These are phyloP conservation scores for Aspergillus sclerotiicarbonarius DNA, from an alignment of 495 filamentous ascomycete genomes.

Conservation along the genomic window DNA sequence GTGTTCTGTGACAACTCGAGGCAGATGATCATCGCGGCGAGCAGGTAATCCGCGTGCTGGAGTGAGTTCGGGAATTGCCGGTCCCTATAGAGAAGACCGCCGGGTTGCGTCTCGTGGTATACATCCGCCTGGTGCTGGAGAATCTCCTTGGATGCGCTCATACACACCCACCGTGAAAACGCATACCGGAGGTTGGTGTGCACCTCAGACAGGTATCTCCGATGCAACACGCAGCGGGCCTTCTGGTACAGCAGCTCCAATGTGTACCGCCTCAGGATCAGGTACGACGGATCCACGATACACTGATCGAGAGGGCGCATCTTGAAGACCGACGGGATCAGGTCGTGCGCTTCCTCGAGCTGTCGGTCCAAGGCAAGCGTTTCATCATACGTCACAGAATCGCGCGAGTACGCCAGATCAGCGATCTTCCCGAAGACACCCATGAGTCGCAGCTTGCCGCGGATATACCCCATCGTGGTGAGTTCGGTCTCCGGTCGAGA, in stretches of 20 bases:
- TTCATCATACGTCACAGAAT: conserved; percentile 67
- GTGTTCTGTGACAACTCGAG: conserved; percentile 59
- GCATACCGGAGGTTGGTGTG: conserved; percentile 68
- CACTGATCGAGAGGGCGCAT: conserved; percentile 68
- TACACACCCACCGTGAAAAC: conserved; percentile 76
- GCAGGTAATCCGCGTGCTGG: conserved; percentile 77
- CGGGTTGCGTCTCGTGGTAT: conserved; percentile 68
- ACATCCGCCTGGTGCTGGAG: conserved; percentile 75
- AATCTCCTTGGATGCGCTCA: conserved; percentile 75
- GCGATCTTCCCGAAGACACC: conserved; percentile 44
- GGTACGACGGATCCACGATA: conserved; percentile 68
- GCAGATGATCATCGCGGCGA: conserved; percentile 85
- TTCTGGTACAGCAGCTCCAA: conserved; percentile 83
- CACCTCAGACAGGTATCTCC: conserved; percentile 72
- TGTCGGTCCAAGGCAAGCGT: conserved; percentile 71
- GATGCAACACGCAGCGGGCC: conserved; percentile 76
- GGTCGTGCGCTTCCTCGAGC: conserved; percentile 64
- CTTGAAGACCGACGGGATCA: conserved; percentile 67
- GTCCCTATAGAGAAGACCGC: conserved; percentile 67
- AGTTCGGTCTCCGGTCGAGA: conserved; percentile 34
- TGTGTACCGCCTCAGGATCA: conserved; percentile 80
- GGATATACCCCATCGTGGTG: conserved; percentile 37
- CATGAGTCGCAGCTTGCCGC: conserved; percentile 43
- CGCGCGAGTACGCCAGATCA: conserved; percentile 42
- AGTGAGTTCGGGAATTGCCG: conserved; percentile 76